Evolutionary conservation across 1,284 basidiomycete genomes (phyloP), one percentile per base, ranked within the genome.

Genomic region (Ceratobasidium sp.): DNA sequence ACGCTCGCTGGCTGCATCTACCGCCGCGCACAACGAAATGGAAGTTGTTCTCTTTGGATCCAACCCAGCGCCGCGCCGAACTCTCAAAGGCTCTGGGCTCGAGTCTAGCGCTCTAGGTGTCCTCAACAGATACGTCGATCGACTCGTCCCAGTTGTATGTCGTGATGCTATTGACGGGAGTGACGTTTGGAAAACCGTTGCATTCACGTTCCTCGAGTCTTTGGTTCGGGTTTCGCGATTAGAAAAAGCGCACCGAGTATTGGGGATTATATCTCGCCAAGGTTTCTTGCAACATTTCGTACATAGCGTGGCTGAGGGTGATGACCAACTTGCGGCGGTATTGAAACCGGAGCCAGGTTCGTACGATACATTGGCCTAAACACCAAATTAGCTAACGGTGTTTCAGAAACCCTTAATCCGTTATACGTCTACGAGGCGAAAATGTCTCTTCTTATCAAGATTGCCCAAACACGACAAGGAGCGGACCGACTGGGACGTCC

Each of bases 381-480:
- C 18, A 10, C 14, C 16, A 9, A 26, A 67, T 46, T 28, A 23
- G 28, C 34, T 26, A 32, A 48, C 26, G 3, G 2, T 28, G 73
- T 64, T 74, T 0, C 75, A 96, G 93, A 93, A 77, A 92, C 94
- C 74, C 82, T 99, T 23, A 97, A 98, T 78, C 86, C 94, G 0
- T 84, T 97, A 57, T 98, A 97, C 81, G 93, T 98, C 16, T 98
- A 97, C 78, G 97, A 98, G 80, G 88, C 96, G 16, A 96, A 96
- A 81, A 90, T 97, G 86, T 92, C 94, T 0, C 84, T 97, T 75
- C 88, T 98, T 71, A 88, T 92, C 32, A 88, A 94, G 34, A 88
- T 98, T 81, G 89, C 94, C 0, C 90, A 94, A 77, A 92, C 88
- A 0, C 85, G 92, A 57, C 83, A 86, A 75, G 96, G 96, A 1